Evolutionary conservation across 305 asterid genomes (phyloP).

Genomic region (Lippia alba): DNA sequence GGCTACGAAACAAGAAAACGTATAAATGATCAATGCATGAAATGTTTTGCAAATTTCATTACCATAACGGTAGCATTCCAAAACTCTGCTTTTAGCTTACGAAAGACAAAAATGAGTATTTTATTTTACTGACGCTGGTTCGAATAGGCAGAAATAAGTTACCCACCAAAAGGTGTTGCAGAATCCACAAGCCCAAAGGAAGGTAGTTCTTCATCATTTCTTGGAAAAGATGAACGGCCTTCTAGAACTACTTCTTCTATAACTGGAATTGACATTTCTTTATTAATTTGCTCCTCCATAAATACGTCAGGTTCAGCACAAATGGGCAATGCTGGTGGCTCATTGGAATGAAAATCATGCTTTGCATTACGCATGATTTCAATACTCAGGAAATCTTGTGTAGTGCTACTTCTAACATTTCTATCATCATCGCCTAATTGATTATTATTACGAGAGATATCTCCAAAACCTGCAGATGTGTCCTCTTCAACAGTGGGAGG

Average conservation of each 20-base stretch:
- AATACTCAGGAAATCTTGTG: slow-evolving; percentile 44
- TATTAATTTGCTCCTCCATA: slow-evolving; percentile 60
- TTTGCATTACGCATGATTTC: slow-evolving; percentile 64
- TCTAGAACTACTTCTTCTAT: slow-evolving; percentile 44
- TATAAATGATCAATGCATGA: not conserved
- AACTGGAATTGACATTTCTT: slow-evolving; percentile 49
- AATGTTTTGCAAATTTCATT: not conserved
- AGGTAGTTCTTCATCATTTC: slow-evolving; percentile 46
- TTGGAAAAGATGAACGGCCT: slow-evolving; percentile 40
- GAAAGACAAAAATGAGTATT: too few relatives aligned
- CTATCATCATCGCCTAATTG: slow-evolving; percentile 32
- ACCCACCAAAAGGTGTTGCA: slow-evolving; percentile 56
- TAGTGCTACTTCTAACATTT: slow-evolving; percentile 36
- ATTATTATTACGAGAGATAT: slow-evolving; percentile 43
- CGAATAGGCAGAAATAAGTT: too few relatives aligned
- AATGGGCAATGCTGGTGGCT: slow-evolving; percentile 49
- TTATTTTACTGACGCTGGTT: too few relatives aligned
- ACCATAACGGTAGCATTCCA: not conserved
- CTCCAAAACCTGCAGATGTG: slow-evolving; percentile 23
- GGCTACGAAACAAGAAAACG: slow-evolving; percentile 40
- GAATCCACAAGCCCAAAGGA: slow-evolving; percentile 44
- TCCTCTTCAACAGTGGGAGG: slow-evolving; percentile 43
- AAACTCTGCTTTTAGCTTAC: too few relatives aligned
- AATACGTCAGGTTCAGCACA: slow-evolving; percentile 60
- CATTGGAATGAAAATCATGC: slow-evolving; percentile 43